phyloP scores from a whole-genome alignment of 2,329 filamentous ascomycete genomes.

The Colletotrichum sansevieriae region DNA sequence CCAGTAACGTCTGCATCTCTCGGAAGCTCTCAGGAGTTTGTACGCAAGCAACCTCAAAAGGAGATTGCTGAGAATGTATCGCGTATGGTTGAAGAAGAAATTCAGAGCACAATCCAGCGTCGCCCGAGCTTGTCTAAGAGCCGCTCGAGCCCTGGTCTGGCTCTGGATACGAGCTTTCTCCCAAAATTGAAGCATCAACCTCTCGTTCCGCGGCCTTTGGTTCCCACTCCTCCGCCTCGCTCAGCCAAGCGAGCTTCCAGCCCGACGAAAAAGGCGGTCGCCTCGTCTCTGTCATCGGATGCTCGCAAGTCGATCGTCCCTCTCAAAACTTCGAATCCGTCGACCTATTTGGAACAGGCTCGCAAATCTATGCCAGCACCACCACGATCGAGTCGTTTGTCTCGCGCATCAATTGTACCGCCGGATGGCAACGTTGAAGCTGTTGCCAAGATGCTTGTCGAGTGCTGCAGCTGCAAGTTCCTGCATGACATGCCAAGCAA shows the following conservation, averaged over 20 bases:
- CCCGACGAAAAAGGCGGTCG: slow-evolving; percentile 35
- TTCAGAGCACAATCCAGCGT: slow-evolving; percentile 15
- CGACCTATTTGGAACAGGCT: slow-evolving; percentile 35
- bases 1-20: slow-evolving; percentile 26
- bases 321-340: slow-evolving; percentile 28
- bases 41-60: neutral
- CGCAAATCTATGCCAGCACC: slow-evolving; percentile 34
- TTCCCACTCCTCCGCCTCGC: slow-evolving; percentile 42
- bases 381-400: slow-evolving; percentile 26
- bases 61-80: neutral
- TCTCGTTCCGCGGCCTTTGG: slow-evolving; percentile 45
- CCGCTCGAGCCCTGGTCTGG: slow-evolving; percentile 45
- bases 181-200: slow-evolving; percentile 56
- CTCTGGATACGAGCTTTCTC: slow-evolving; percentile 48
- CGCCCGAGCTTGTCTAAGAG: slow-evolving; percentile 42
- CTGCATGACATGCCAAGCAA: slow-evolving; percentile 76
- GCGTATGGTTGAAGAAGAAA: slow-evolving; percentile 11
- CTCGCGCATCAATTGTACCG: slow-evolving; percentile 31
- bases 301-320: slow-evolving; percentile 20
- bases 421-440: slow-evolving; percentile 50
- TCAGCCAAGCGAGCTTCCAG: slow-evolving; percentile 40
- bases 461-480: slow-evolving; percentile 74
- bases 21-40: slow-evolving; percentile 19
- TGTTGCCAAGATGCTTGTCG: slow-evolving; percentile 73
- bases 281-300: slow-evolving; percentile 15